Conservation (phyloP, 768 basidiomycete genomes). For the Pulveroboletus sp. region DNA sequence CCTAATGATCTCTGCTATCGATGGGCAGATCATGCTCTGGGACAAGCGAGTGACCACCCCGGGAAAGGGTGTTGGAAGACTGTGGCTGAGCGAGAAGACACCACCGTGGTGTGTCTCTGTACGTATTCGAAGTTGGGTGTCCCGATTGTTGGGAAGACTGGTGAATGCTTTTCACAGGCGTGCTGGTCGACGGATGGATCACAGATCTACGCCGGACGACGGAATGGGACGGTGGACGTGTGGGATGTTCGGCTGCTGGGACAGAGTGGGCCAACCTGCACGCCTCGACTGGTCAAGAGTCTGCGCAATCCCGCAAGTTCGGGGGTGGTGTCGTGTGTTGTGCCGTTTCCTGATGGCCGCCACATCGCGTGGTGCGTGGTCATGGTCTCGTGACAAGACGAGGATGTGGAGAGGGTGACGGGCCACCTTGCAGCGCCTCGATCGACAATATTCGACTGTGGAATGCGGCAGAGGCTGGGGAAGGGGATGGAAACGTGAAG, state of each 20-base stretch:
- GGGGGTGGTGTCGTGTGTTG: constrained; percentile 88
- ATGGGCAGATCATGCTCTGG: constrained; percentile 91
- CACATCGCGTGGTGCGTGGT: constrained; percentile 82
- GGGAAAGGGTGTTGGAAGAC: constrained; percentile 70
- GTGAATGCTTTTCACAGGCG: constrained; percentile 49
- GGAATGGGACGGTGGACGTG: constrained; percentile 87
- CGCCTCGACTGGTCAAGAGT: constrained; percentile 77
- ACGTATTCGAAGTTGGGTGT: constrained; percentile 26
- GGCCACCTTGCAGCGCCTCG: constrained; percentile 58
- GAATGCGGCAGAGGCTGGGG: constrained; percentile 80
- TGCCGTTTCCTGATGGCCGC: constrained; percentile 85
- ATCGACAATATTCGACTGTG: constrained; percentile 90
- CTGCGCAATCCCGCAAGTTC: constrained; percentile 84
- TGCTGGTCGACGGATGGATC: constrained; percentile 90
- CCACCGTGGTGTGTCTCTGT: constrained; percentile 97
- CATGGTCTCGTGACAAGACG: constrained; percentile 15
- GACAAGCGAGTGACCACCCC: constrained; percentile 68
- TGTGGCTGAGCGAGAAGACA: constrained; percentile 88
- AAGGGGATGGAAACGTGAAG: constrained; percentile 58
- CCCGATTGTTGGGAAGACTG: constrained; percentile 2
- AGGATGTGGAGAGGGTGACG: constrained; percentile 5
- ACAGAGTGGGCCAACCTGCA: constrained; percentile 49
- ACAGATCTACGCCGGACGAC: constrained; percentile 85
- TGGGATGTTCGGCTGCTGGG: constrained; percentile 92
- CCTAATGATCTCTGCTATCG: constrained; percentile 83